Percentiles rank a stretch among this genome's conserved stretches.
phyloP scores from a whole-genome alignment of 75 land plant species.

The Larix kaempferi region DNA sequence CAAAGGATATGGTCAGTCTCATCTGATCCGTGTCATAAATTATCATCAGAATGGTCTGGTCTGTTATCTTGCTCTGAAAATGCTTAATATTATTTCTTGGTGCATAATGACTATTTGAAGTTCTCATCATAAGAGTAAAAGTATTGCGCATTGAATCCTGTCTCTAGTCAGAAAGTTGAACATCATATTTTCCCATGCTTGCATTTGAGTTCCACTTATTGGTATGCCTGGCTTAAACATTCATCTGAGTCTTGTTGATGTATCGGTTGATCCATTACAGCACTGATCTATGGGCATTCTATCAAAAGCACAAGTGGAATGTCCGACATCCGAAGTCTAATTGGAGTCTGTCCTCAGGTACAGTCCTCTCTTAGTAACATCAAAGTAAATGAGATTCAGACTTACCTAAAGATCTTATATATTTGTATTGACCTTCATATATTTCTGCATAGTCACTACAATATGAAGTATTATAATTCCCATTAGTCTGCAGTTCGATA shows the following conservation, averaged over 20 bases:
- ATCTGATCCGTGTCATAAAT: no score
- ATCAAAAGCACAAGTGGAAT: slow-evolving; percentile 75
- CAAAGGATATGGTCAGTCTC: no score
- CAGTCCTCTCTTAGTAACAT: not conserved
- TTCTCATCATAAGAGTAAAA: not conserved
- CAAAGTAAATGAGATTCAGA: not conserved
- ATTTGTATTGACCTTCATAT: no score
- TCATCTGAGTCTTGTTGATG: not conserved
- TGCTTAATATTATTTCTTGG: not conserved
- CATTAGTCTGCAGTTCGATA: slow-evolving; percentile 15
- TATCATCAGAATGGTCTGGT: no score
- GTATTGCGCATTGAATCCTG: not conserved
- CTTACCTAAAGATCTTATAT: not conserved
- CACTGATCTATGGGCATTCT: slow-evolving; percentile 87
- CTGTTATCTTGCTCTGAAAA: not conserved
- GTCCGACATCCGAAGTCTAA: slow-evolving; percentile 69
- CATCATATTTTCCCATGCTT: no score
- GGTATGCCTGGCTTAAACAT: no score
- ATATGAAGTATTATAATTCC: not conserved
- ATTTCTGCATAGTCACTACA: not conserved
- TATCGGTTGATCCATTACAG: slow-evolving; percentile 26
- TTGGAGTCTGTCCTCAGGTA: slow-evolving; percentile 99
- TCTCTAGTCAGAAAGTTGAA: not conserved
- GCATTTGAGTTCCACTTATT: not conserved
- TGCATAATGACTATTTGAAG: no score